A percentile compares a stretch with the other conserved stretches of the same genome.
These are phyloP conservation scores for Hygrophoropsis aurantiaca DNA, from an alignment of 768 basidiomycete genomes.

Conservation along the genomic window DNA sequence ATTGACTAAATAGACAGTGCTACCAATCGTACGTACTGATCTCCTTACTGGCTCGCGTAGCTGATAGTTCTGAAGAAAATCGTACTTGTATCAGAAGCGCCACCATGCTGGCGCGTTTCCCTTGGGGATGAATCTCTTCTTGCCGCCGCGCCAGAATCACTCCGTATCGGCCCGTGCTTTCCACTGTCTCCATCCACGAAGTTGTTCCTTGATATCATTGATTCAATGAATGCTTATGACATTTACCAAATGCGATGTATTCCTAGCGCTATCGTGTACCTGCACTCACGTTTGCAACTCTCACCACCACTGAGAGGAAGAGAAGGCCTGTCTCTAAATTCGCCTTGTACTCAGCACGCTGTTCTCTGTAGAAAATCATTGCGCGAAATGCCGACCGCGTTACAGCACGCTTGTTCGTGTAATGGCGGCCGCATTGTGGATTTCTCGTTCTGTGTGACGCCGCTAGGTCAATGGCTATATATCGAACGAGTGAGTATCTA, in stretches of 20 bases:
- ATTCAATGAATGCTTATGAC: conserved; percentile 25
- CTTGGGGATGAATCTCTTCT: conserved; percentile 5
- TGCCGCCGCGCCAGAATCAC: conserved; percentile 22
- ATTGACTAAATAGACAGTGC: conserved; percentile 23
- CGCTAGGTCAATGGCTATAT: no score
- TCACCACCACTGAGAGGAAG: conserved; percentile 15
- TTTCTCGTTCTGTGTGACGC: conserved; percentile 6
- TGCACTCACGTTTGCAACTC: conserved; percentile 18
- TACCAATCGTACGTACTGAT: conserved; percentile 16
- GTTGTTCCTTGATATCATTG: conserved; percentile 23
- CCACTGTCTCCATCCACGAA: no score
- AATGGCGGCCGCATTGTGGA: conserved; percentile 25
- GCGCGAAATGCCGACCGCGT: conserved; percentile 21
- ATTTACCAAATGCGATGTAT: conserved; percentile 17
- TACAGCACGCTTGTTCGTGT: conserved; percentile 6
- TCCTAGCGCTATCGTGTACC: conserved; percentile 26
- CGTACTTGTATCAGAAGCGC: conserved; percentile 16
- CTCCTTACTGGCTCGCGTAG: conserved; percentile 16
- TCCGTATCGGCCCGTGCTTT: conserved; percentile 11
- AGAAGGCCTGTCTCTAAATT: conserved; percentile 19
- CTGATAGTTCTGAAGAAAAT: conserved; percentile 16
- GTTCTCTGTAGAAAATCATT: conserved; percentile 17
- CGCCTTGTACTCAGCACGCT: conserved; percentile 10
- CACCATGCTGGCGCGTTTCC: conserved; percentile 10
- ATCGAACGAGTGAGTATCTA: no score